Evolutionary conservation across 192 early-diverging fungal species (phyloP).

Genomic region (Diversispora epigaea): DNA sequence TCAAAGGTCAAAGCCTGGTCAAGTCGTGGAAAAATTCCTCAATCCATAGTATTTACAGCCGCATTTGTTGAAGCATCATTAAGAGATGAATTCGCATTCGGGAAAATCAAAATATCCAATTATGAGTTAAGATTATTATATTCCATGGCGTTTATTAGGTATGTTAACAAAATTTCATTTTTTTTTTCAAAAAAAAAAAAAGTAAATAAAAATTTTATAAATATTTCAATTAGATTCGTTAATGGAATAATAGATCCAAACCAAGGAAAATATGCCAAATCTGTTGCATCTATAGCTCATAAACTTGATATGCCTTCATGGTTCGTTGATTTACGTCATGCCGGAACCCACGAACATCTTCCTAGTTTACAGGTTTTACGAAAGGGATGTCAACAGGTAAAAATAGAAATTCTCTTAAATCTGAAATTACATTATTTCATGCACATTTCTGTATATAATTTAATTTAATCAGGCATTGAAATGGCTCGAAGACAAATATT

Average conservation of each 20-base stretch:
- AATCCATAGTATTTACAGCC: slow-evolving; percentile 58
- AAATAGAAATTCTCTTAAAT: not conserved
- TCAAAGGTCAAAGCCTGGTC: slow-evolving; percentile 65
- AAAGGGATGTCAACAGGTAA: slow-evolving; percentile 44
- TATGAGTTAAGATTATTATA: slow-evolving; percentile 29
- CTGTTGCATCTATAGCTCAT: slow-evolving; percentile 50
- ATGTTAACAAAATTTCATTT: not conserved
- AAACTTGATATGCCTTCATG: slow-evolving; percentile 58
- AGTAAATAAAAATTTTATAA: not conserved
- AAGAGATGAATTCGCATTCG: slow-evolving; percentile 38
- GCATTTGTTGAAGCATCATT: slow-evolving; percentile 59
- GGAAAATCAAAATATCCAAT: not conserved
- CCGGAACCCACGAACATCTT: slow-evolving; percentile 62
- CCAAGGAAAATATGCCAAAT: slow-evolving; percentile 42
- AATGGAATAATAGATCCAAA: slow-evolving; percentile 31
- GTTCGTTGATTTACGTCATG: slow-evolving; percentile 70
- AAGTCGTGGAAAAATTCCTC: slow-evolving; percentile 62
- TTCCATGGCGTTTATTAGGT: slow-evolving; percentile 26
- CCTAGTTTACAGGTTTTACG: slow-evolving; percentile 58
- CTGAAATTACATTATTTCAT: not conserved
- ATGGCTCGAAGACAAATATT: slow-evolving; percentile 59
- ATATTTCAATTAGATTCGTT: slow-evolving; percentile 20
- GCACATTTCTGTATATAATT: not conserved
- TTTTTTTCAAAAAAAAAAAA: not conserved
- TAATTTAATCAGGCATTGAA: slow-evolving; percentile 46